Conservation (phyloP, 208 protist species). For the Histomonas meleagridis region DNA sequence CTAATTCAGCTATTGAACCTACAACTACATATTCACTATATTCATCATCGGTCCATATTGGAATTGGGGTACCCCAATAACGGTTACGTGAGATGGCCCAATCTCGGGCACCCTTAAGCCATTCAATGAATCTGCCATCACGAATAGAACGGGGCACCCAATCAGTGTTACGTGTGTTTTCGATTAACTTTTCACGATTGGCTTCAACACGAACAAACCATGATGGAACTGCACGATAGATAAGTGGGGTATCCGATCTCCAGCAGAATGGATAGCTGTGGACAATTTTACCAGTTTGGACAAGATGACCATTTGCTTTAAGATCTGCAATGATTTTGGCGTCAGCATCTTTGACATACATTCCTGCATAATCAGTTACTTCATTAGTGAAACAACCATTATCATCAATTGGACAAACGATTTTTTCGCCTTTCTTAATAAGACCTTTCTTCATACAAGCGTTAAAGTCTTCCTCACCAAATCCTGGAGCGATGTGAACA, state of each 20-base stretch:
- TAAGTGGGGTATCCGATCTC: constrained; percentile 87
- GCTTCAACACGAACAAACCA: constrained; percentile 94
- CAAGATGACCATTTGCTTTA: constrained; percentile 70
- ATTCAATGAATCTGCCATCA: constrained; percentile 94
- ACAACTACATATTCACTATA: constrained; percentile 82
- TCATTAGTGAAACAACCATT: constrained; percentile 81
- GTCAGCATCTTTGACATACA: constrained; percentile 90
- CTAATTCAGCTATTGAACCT: constrained; percentile 81
- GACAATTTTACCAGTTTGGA: constrained; percentile 68
- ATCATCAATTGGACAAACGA: constrained; percentile 92
- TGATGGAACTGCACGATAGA: constrained; percentile 81
- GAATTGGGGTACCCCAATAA: constrained; percentile 85
- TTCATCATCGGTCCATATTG: constrained; percentile 80
- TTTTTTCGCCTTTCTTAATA: constrained; percentile 57
- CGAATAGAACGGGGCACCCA: constrained; percentile 94
- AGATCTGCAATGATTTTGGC: constrained; percentile 76
- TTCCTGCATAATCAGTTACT: constrained; percentile 78
- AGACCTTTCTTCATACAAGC: constrained; percentile 80
- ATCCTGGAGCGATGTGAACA: constrained; percentile 92
- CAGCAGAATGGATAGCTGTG: constrained; percentile 99
- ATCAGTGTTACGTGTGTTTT: constrained; percentile 76
- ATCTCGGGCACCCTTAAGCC: constrained; percentile 84
- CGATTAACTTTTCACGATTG: constrained; percentile 79
- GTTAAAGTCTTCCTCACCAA: constrained; percentile 98
- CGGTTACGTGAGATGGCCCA: constrained; percentile 95